These are phyloP conservation scores for Metschnikowia rubicola DNA, from an alignment of 805 yeast genomes.

Conservation along the genomic window DNA sequence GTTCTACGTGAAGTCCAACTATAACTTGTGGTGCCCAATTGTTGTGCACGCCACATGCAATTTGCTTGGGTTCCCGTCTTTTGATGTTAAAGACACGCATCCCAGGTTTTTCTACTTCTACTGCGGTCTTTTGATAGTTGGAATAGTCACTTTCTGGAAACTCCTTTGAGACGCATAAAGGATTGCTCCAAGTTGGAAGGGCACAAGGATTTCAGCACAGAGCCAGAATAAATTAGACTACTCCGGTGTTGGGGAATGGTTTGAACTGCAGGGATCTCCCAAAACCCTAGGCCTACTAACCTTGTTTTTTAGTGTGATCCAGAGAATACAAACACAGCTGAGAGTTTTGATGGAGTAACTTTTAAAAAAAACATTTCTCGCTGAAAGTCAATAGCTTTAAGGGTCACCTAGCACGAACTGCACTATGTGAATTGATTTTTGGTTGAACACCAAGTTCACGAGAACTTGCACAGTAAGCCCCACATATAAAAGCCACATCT, in stretches of 20 bases:
- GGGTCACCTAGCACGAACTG: too few relatives aligned
- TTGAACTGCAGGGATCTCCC: background rate
- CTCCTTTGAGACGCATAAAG: background rate
- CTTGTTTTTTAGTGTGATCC: too few relatives aligned
- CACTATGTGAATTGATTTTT: too few relatives aligned
- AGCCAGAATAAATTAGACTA: background rate
- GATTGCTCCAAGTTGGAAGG: background rate
- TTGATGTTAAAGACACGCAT: constrained; percentile 15
- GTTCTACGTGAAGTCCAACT: constrained; percentile 46
- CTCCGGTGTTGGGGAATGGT: background rate
- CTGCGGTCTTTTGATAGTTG: constrained; percentile 39
- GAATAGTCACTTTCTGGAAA: constrained; percentile 24
- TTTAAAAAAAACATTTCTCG: too few relatives aligned
- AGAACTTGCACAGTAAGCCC: too few relatives aligned
- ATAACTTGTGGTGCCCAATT: constrained; percentile 54
- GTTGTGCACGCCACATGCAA: constrained; percentile 68
- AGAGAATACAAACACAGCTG: too few relatives aligned
- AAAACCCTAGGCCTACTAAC: background rate
- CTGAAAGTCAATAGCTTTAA: too few relatives aligned
- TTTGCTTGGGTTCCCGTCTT: constrained; percentile 60
- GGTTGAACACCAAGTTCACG: too few relatives aligned
- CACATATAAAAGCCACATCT: too few relatives aligned
- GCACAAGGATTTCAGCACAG: too few relatives aligned
- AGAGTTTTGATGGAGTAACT: too few relatives aligned
- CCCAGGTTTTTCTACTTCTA: constrained; percentile 24